Evolutionary conservation across 2,329 filamentous ascomycete genomes (phyloP).

Genomic region (Colletotrichum karsti): DNA sequence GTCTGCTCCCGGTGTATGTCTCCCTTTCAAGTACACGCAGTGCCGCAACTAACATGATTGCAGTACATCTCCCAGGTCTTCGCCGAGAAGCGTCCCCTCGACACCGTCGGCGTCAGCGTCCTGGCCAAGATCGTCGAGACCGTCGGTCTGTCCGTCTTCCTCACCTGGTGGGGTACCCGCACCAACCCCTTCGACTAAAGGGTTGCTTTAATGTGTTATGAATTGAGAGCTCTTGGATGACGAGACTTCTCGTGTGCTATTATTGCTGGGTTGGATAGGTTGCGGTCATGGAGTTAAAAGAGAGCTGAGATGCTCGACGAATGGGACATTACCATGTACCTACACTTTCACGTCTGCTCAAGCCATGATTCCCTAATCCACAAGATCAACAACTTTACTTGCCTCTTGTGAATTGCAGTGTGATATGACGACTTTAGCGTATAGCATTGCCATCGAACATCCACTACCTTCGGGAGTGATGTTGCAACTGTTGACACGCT

Average conservation of each 20-base stretch:
- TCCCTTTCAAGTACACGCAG: neutral
- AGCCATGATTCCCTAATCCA: slow-evolving; percentile 10
- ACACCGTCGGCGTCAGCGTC: slow-evolving; percentile 87
- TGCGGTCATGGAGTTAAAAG: slow-evolving; percentile 27
- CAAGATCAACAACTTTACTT: neutral
- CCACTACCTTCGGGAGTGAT: too few species aligned
- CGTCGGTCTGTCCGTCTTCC: slow-evolving; percentile 87
- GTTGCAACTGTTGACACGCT: too few species aligned
- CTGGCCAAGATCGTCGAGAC: slow-evolving; percentile 91
- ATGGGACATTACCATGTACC: slow-evolving; percentile 21
- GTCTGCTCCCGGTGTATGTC: slow-evolving; percentile 79
- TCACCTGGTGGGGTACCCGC: slow-evolving; percentile 97
- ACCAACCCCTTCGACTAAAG: slow-evolving; percentile 89
- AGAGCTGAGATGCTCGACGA: slow-evolving; percentile 1
- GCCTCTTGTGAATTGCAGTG: neutral
- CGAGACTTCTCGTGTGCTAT: slow-evolving; percentile 17
- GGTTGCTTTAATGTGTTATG: slow-evolving; percentile 22
- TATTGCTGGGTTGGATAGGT: slow-evolving; percentile 16
- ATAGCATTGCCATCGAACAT: too few species aligned
- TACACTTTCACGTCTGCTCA: slow-evolving; percentile 6
- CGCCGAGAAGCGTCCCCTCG: slow-evolving; percentile 89
- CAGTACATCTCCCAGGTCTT: slow-evolving; percentile 88
- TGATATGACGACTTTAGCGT: neutral
- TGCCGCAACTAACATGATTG: neutral
- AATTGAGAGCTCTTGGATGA: neutral